phyloP scores from a whole-genome alignment of 1,139 yeast species.

The Debaryomyces subglobosus region DNA sequence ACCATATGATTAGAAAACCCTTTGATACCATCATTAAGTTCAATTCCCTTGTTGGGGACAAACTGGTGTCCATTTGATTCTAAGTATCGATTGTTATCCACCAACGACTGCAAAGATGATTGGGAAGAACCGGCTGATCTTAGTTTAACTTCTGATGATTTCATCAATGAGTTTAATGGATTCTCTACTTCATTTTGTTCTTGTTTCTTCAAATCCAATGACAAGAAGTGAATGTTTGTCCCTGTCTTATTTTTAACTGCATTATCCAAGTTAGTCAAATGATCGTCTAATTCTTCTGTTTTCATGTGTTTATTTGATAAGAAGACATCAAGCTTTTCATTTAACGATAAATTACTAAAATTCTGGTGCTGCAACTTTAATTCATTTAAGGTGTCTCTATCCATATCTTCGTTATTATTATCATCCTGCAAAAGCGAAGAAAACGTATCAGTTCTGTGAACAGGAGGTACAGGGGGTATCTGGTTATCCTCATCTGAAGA shows the following conservation, averaged over 20 bases:
- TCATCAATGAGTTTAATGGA: conserved; percentile 39
- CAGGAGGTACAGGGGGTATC: conserved; percentile 34
- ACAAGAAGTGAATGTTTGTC: conserved; percentile 40
- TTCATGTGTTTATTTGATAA: conserved; percentile 22
- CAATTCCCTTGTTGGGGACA: conserved; percentile 32
- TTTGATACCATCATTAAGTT: conserved; percentile 48
- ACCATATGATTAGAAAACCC: conserved; percentile 47
- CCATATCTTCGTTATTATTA: conserved; percentile 22
- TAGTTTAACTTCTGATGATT: conserved; percentile 33
- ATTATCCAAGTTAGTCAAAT: conserved; percentile 34
- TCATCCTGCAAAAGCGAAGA: conserved; percentile 18
- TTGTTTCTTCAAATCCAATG: conserved; percentile 31
- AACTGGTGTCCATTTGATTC: conserved; percentile 27
- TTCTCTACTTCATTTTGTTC: conserved; percentile 27
- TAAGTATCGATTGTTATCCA: conserved; percentile 39
- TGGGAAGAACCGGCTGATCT: conserved; percentile 48
- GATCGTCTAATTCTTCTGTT: conserved; percentile 35
- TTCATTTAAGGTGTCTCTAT: conserved; percentile 24
- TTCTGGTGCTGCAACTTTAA: conserved; percentile 26
- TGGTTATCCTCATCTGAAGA: conserved; percentile 21
- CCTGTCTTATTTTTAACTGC: conserved; percentile 33
- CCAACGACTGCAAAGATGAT: conserved; percentile 47
- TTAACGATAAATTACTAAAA: conserved; percentile 36
- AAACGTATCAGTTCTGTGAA: conserved; percentile 20
- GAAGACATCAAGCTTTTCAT: conserved; percentile 43